Percentiles rank a stretch among this genome's conserved stretches.
Evolutionary conservation across 225 moss, liverwort and hornwort genomes (phyloP).

Genomic region (Physcomitrellopsis africana): DNA sequence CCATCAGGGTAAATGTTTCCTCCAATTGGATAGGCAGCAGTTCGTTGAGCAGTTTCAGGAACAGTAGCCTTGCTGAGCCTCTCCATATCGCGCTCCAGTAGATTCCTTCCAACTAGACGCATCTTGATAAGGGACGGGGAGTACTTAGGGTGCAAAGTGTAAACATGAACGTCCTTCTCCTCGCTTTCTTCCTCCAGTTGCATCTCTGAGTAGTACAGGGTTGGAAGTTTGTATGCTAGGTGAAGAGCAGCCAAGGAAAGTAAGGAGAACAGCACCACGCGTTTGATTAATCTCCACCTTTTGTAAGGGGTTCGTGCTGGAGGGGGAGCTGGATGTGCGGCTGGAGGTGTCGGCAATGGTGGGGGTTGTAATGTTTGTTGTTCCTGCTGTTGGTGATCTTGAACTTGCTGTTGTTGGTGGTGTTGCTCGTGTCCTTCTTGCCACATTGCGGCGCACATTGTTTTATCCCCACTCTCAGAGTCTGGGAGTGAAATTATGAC

Average conservation of each 20-base stretch:
- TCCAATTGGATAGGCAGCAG: slow-evolving; percentile 54
- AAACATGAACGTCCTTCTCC: slow-evolving; percentile 56
- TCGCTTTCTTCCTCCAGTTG: slow-evolving; percentile 51
- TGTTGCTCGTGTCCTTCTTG: slow-evolving; percentile 41
- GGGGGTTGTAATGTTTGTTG: too few relatives aligned
- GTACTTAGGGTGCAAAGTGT: slow-evolving; percentile 58
- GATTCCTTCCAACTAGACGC: slow-evolving; percentile 55
- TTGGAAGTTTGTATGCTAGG: slow-evolving; percentile 44
- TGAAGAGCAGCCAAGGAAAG: slow-evolving; percentile 24
- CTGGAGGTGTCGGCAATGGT: too few relatives aligned
- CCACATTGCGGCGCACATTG: slow-evolving; percentile 88
- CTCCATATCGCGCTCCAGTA: slow-evolving; percentile 62
- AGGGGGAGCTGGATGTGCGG: slow-evolving; percentile 20
- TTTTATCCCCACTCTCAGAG: slow-evolving; percentile 60
- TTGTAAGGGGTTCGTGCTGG: slow-evolving; percentile 3
- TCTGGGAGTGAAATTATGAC: slow-evolving; percentile 77
- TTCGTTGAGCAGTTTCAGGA: slow-evolving; percentile 25
- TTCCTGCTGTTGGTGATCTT: too few relatives aligned
- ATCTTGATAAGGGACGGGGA: slow-evolving; percentile 53
- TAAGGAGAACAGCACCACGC: neutral
- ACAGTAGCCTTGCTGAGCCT: slow-evolving; percentile 39
- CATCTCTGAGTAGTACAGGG: slow-evolving; percentile 39
- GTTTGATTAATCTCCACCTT: neutral
- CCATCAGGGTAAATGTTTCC: slow-evolving; percentile 91
- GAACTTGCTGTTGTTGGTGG: neutral